These are phyloP conservation scores for Rhododendron simsii DNA, from an alignment of 148 eudicot species.

Conservation along the genomic window DNA sequence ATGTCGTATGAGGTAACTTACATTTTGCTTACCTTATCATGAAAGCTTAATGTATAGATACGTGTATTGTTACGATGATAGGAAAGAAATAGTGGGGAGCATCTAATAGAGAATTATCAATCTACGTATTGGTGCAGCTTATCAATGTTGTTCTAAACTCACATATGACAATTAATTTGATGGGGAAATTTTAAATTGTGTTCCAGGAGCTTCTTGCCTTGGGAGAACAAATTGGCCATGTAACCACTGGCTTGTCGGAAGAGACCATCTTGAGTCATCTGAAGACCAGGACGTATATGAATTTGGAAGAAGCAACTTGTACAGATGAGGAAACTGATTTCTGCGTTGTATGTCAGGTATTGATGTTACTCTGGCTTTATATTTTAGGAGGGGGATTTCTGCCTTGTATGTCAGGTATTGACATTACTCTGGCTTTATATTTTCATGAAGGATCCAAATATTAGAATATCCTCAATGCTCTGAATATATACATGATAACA, in stretches of 20 bases:
- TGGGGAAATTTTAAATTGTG: not conserved
- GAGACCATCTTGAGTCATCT: slow-evolving; percentile 51
- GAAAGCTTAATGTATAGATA: not conserved
- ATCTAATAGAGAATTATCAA: not conserved
- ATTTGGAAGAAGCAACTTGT: slow-evolving; percentile 46
- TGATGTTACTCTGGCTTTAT: not conserved
- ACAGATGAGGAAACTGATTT: slow-evolving; percentile 53
- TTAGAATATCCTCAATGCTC: not conserved
- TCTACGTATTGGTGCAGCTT: not conserved
- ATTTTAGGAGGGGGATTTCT: slow-evolving; percentile 44
- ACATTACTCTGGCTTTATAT: not conserved
- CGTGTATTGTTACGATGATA: too few species aligned
- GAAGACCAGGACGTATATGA: slow-evolving; percentile 46
- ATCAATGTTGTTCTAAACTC: not conserved
- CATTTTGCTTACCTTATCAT: not conserved
- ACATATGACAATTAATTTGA: not conserved
- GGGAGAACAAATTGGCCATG: slow-evolving; percentile 85
- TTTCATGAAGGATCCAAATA: not conserved
- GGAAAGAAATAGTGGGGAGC: not conserved
- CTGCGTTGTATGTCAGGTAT: slow-evolving; percentile 92
- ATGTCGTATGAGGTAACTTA: slow-evolving; percentile 92
- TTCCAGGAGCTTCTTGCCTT: slow-evolving; percentile 96
- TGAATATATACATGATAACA: not conserved
- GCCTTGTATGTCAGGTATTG: slow-evolving; percentile 87
- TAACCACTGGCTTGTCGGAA: slow-evolving; percentile 71